These are phyloP conservation scores for Eucalyptus coolabah DNA, from an alignment of 345 rosid species.

Conservation along the genomic window DNA sequence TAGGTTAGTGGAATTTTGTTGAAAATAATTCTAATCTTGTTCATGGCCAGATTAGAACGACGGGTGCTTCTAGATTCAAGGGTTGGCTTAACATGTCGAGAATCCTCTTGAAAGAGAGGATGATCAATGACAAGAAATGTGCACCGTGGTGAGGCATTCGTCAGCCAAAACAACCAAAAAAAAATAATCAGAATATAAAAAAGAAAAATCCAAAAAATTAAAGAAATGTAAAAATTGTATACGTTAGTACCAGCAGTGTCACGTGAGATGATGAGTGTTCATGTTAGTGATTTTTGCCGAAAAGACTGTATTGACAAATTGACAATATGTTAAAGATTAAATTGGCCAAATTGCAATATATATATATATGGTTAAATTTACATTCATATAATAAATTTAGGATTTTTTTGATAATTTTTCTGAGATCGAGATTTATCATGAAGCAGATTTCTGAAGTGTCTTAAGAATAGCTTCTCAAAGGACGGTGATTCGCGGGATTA, in stretches of 20 bases:
- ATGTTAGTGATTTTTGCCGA: rapidly evolving
- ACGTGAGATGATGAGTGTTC: too few relatives aligned
- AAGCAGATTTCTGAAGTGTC: neutral
- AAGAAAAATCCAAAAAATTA: too few relatives aligned
- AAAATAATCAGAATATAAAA: too few relatives aligned
- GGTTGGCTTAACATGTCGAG: neutral
- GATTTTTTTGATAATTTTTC: neutral
- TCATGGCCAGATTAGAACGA: neutral
- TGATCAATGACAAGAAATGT: neutral
- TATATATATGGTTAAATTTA: neutral
- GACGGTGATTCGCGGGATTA: neutral
- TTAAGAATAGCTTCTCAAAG: neutral
- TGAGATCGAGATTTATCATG: neutral
- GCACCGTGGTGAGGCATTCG: rapidly evolving
- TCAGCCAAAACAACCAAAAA: neutral
- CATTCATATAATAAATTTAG: neutral
- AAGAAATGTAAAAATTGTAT: neutral
- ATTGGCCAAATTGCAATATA: neutral
- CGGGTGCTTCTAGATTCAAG: neutral
- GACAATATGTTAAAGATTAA: neutral
- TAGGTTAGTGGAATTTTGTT: neutral
- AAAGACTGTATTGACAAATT: too few relatives aligned
- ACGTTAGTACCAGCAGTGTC: rapidly evolving
- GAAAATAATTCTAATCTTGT: too few relatives aligned
- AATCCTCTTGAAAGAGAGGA: neutral